phyloP scores from a whole-genome alignment of 345 rosid species.

The Triadica sebifera region DNA sequence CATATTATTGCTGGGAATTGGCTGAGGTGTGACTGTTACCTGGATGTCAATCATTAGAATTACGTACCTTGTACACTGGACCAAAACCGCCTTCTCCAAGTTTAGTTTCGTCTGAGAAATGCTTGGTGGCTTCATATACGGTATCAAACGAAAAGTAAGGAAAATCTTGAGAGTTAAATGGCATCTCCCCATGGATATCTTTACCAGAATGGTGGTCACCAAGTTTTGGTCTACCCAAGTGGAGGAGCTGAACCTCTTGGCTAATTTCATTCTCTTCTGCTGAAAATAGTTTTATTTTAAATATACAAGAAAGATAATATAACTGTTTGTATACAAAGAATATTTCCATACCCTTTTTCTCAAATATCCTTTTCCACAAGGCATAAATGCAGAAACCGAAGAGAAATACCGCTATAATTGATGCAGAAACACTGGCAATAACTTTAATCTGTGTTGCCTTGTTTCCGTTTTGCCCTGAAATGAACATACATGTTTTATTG shows the following conservation, averaged over 20 bases:
- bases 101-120: constrained; percentile 31
- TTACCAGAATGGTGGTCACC: constrained; percentile 4
- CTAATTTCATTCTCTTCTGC: constrained; percentile 13
- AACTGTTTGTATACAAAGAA: background rate
- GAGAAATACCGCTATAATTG: background rate
- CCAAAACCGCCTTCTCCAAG: constrained; percentile 54
- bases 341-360: background rate
- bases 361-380: constrained; percentile 3
- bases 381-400: background rate
- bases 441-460: constrained; percentile 8
- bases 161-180: constrained; percentile 19
- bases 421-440: background rate
- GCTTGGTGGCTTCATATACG: constrained; percentile 25
- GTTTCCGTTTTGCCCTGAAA: background rate
- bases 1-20: too few relatives aligned
- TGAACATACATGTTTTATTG: too few relatives aligned
- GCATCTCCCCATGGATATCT: constrained; percentile 9
- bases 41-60: too few relatives aligned
- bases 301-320: background rate
- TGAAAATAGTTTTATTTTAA: background rate
- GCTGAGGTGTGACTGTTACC: too few relatives aligned
- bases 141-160: constrained; percentile 23
- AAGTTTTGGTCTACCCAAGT: background rate
- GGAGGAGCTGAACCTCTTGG: constrained; percentile 24
- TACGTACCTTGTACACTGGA: too few relatives aligned